Evolutionary conservation across 331 rosid genomes (phyloP).

Genomic region (Telfairia occidentalis): DNA sequence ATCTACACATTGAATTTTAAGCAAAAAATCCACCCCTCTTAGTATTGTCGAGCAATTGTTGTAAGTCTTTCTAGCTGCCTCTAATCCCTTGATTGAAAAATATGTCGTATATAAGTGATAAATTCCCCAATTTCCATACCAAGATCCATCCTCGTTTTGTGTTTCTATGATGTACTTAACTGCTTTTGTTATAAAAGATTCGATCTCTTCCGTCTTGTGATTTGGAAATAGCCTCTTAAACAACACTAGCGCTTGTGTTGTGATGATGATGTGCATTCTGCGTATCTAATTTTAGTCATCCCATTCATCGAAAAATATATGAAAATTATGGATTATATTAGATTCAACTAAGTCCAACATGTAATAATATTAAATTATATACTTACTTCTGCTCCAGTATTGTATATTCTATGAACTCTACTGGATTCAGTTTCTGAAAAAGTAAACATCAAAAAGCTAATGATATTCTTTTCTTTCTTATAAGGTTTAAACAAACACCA

Average conservation of each 20-base stretch:
- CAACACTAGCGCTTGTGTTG: constrained; percentile 11
- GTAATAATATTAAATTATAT: not conserved
- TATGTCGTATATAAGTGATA: constrained; percentile 50
- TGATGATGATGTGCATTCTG: constrained; percentile 46
- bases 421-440: constrained; percentile 50
- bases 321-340: not conserved
- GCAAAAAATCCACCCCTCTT: constrained; percentile 37
- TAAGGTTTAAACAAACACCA: no score
- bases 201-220: constrained; percentile 18
- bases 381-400: constrained; percentile 38
- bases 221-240: constrained; percentile 16
- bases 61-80: constrained; percentile 37
- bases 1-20: constrained; percentile 27
- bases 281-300: not conserved
- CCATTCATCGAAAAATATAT: not conserved
- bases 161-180: not conserved
- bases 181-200: not conserved
- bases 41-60: constrained; percentile 24
- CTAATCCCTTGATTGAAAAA: constrained; percentile 48
- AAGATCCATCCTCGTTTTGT: constrained; percentile 23
- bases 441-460: not conserved
- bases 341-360: not conserved
- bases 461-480: not conserved
- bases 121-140: constrained; percentile 62
- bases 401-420: constrained; percentile 52